Percentiles rank a stretch among this genome's conserved stretches.
Evolutionary conservation across 2,329 filamentous ascomycete genomes (phyloP).

Genomic region (Trichophyton schoenleinii): DNA sequence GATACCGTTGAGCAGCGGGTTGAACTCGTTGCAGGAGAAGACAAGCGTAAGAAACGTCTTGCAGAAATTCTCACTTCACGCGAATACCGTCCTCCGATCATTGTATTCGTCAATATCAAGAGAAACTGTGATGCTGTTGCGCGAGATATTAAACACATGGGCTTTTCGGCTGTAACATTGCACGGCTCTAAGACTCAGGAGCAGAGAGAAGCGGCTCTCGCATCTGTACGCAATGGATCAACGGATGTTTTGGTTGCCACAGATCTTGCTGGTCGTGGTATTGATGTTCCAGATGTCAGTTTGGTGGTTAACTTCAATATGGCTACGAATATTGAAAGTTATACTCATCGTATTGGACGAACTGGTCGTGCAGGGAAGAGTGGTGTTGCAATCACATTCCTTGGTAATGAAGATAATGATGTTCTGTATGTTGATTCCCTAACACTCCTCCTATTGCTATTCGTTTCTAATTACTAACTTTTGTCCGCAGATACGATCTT

Average conservation of each 20-base stretch:
- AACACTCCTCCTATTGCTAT: background rate
- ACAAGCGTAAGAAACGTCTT: conserved; percentile 93
- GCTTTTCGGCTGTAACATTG: conserved; percentile 76
- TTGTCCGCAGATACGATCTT: conserved; percentile 52
- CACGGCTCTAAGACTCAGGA: conserved; percentile 97
- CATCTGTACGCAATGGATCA: conserved; percentile 64
- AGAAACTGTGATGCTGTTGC: conserved; percentile 94
- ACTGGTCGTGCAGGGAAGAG: conserved; percentile 96
- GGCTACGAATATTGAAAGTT: conserved; percentile 82
- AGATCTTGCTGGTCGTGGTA: conserved; percentile 90
- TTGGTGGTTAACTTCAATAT: conserved; percentile 99
- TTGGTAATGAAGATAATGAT: conserved; percentile 80
- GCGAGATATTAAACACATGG: conserved; percentile 86
- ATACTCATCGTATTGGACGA: conserved; percentile 92
- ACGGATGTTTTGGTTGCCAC: conserved; percentile 89
- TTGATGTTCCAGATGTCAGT: conserved; percentile 87
- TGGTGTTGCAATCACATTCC: conserved; percentile 90
- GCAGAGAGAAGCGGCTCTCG: conserved; percentile 85
- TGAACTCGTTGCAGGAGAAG: conserved; percentile 79
- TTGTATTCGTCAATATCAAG: conserved; percentile 99
- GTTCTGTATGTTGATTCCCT: conserved; percentile 49
- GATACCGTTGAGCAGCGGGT: conserved; percentile 97
- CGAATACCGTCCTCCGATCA: conserved; percentile 79
- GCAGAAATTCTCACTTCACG: conserved; percentile 71
- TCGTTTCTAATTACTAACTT: conserved; percentile 12